Conservation (phyloP, 1,284 basidiomycete genomes). For the Microbotryum violaceum region DNA sequence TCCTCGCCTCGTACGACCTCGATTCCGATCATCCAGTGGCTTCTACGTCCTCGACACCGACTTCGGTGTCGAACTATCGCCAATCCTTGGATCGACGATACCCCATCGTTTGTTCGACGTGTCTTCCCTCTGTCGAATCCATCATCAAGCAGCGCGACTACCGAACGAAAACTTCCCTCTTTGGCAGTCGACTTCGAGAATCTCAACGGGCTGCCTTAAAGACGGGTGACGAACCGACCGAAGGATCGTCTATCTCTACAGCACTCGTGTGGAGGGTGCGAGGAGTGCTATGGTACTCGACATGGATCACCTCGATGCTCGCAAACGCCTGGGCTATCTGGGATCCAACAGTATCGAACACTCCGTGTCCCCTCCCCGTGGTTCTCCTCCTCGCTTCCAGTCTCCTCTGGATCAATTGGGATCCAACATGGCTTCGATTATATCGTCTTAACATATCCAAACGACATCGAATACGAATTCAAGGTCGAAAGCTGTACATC, state of each 20-base stretch:
- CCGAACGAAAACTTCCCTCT: conserved; percentile 69
- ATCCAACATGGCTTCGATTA: conserved; percentile 22
- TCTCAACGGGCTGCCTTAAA: background rate
- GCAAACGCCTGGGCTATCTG: background rate
- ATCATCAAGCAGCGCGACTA: conserved; percentile 66
- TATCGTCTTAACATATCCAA: no score
- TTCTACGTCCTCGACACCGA: conserved; percentile 32
- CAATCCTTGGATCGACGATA: conserved; percentile 68
- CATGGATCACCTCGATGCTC: background rate
- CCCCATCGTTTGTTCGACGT: conserved; percentile 70
- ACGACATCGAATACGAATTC: background rate
- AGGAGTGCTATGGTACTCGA: conserved; percentile 14
- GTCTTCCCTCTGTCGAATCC: conserved; percentile 67
- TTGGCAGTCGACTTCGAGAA: conserved; percentile 39
- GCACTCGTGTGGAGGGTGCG: conserved; percentile 18
- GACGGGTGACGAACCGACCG: background rate
- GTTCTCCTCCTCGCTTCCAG: background rate
- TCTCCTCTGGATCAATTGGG: conserved; percentile 30
- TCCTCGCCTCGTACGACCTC: conserved; percentile 69
- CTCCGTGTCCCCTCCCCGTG: background rate
- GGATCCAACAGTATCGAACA: no score
- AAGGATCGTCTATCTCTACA: background rate
- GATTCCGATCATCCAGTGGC: conserved; percentile 48
- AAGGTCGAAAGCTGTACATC: background rate
- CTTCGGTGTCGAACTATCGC: conserved; percentile 57